Percentiles rank a stretch among this genome's conserved stretches.
Conservation (phyloP, 2,329 filamentous ascomycete genomes). For the Alternaria brassicae region DNA sequence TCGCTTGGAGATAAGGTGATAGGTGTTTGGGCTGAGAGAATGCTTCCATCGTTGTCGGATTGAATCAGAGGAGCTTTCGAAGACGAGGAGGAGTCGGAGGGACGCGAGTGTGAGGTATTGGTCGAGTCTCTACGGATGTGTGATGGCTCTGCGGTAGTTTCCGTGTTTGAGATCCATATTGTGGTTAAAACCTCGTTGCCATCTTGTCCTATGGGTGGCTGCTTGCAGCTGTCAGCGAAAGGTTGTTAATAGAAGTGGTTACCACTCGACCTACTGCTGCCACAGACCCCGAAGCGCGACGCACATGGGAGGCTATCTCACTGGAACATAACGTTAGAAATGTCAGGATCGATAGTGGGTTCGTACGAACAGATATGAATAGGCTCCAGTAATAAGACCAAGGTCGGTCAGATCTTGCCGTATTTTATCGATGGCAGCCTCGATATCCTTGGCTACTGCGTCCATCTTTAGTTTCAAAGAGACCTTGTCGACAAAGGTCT, state of each 20-base stretch:
- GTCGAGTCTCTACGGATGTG: neutral
- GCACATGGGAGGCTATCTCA: neutral
- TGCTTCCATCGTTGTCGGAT: conserved; percentile 12
- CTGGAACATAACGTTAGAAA: neutral
- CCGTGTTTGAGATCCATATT: conserved; percentile 16
- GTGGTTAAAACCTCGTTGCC: neutral
- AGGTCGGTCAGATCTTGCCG: conserved; percentile 12
- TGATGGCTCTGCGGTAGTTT: conserved; percentile 15
- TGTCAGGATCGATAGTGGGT: neutral
- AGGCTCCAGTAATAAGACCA: neutral
- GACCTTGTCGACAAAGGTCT: conserved; percentile 17
- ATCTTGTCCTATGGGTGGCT: neutral
- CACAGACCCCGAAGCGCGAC: neutral
- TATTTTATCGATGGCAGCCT: conserved; percentile 21
- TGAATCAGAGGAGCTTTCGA: conserved; percentile 1
- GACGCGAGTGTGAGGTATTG: conserved; percentile 7
- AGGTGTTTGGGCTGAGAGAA: neutral
- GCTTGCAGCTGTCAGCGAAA: neutral
- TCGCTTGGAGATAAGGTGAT: neutral
- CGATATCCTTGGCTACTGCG: conserved; percentile 17
- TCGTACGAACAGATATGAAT: neutral
- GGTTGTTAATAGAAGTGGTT: neutral
- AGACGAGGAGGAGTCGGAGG: conserved; percentile 11
- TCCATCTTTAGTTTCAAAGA: conserved; percentile 15
- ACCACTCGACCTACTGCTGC: neutral